Percentiles rank a stretch among this genome's conserved stretches.
Evolutionary conservation across 2,329 filamentous ascomycete genomes (phyloP).

Genomic region (Diplodia corticola): DNA sequence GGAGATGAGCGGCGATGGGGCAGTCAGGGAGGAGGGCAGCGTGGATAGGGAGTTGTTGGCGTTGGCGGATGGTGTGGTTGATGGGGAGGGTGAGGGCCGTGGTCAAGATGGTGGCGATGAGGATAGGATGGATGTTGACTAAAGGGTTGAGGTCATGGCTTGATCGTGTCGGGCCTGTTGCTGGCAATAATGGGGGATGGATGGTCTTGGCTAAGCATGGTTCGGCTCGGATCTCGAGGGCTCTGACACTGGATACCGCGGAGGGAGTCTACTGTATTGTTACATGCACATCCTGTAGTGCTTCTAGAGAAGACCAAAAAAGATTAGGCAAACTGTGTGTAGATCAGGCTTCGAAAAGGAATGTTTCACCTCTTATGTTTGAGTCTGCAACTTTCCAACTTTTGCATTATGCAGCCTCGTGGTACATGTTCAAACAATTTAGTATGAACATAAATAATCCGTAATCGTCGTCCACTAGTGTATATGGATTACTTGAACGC

Average conservation of each 20-base stretch:
- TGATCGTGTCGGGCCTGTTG: background rate
- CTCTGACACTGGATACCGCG: background rate
- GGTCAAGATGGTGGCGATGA: background rate
- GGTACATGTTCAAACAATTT: background rate
- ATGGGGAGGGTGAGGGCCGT: background rate
- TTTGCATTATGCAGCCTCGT: background rate
- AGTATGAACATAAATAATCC: background rate
- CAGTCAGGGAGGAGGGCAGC: background rate
- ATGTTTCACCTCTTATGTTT: background rate
- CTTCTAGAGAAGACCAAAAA: background rate
- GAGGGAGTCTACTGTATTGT: background rate
- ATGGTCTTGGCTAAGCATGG: background rate
- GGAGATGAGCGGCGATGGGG: no score
- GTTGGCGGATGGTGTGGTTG: constrained; percentile 9
- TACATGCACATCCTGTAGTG: background rate
- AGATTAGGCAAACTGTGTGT: background rate
- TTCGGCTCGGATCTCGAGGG: background rate
- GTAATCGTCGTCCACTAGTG: background rate
- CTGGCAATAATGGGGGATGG: background rate
- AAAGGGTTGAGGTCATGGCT: background rate
- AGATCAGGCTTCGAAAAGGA: background rate
- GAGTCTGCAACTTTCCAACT: background rate
- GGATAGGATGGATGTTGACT: background rate
- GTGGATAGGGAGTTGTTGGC: constrained; percentile 9
- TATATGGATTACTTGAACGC: background rate